phyloP scores from a whole-genome alignment of 106 monocot species.

The Posidonia australis region DNA sequence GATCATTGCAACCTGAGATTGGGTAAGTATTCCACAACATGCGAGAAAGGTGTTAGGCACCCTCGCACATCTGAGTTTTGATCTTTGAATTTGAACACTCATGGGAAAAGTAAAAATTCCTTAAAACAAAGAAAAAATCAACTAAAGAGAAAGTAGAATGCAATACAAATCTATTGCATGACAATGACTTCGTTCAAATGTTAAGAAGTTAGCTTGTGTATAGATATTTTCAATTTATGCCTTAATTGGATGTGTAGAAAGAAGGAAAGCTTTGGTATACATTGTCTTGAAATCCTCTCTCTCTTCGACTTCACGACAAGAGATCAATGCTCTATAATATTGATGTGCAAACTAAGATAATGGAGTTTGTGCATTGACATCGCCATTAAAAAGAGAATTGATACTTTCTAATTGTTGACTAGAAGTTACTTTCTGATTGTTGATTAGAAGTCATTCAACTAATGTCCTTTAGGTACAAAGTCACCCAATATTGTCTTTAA shows the following conservation, averaged over 20 bases:
- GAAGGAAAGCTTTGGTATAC: not conserved
- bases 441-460: not conserved
- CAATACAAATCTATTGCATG: no score
- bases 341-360: slow-evolving; percentile 1
- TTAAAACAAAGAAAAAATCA: no score
- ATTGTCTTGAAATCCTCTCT: not conserved
- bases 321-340: not conserved
- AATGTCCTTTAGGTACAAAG: not conserved
- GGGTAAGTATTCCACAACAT: no score
- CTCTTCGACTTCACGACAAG: not conserved
- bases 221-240: not conserved
- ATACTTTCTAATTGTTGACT: not conserved
- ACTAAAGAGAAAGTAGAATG: no score
- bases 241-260: not conserved
- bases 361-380: not conserved
- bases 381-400: not conserved
- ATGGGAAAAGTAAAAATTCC: no score
- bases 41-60: no score
- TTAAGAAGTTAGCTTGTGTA: not conserved
- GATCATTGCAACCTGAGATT: no score
- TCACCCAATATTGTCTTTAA: not conserved
- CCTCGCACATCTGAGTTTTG: no score
- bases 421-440: not conserved
- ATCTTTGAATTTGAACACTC: no score
- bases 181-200: no score